A percentile compares a stretch with the other conserved stretches of the same genome.
phyloP scores from a whole-genome alignment of 1,284 basidiomycete genomes.

The Marasmius oreades region DNA sequence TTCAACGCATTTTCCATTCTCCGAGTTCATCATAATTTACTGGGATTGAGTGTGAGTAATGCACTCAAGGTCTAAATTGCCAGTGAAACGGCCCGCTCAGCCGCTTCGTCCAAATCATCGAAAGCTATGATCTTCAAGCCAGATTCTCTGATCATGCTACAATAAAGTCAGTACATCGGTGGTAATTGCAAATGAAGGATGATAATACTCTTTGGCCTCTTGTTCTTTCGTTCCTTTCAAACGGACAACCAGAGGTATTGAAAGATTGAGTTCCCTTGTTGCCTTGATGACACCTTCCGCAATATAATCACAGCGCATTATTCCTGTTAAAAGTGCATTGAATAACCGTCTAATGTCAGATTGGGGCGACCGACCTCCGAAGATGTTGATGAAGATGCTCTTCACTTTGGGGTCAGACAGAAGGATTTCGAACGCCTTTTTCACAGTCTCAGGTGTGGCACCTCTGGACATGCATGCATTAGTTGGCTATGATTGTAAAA shows the following conservation, averaged over 20 bases:
- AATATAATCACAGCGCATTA: constrained; percentile 98
- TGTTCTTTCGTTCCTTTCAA: constrained; percentile 96
- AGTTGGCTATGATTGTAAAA: constrained; percentile 9
- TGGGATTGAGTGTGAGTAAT: constrained; percentile 1
- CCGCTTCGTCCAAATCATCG: constrained; percentile 84
- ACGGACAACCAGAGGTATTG: constrained; percentile 89
- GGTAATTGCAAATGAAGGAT: not conserved
- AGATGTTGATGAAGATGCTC: constrained; percentile 99
- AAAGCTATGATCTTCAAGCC: constrained; percentile 92
- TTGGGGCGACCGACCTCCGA: constrained; percentile 52
- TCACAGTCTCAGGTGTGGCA: constrained; percentile 97
- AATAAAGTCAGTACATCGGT: constrained; percentile 12
- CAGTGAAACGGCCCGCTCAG: constrained; percentile 79
- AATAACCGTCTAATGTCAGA: not conserved
- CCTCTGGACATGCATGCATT: constrained; percentile 50
- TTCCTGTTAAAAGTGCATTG: constrained; percentile 47
- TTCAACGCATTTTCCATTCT: not conserved
- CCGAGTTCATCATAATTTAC: not conserved
- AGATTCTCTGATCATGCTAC: constrained; percentile 87
- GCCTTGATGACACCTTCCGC: constrained; percentile 98
- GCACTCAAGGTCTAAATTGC: constrained; percentile 35
- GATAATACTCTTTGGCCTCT: constrained; percentile 88
- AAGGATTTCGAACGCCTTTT: constrained; percentile 98
- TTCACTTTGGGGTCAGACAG: constrained; percentile 90
- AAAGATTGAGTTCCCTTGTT: constrained; percentile 85